Conservation (phyloP, 352 stramenopile genomes). For the Globisporangium solare region DNA sequence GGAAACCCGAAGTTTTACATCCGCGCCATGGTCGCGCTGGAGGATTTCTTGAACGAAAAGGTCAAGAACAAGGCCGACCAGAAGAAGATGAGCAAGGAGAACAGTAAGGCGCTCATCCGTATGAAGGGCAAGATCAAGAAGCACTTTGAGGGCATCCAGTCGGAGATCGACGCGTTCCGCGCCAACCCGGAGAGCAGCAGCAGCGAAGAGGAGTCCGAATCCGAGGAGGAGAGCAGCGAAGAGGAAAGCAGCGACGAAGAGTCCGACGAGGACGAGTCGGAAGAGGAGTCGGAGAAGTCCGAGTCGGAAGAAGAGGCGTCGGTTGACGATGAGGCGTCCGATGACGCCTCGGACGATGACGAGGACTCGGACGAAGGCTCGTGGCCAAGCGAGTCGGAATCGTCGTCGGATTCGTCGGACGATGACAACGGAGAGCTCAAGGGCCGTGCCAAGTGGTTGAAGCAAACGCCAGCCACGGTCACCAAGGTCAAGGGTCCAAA, state of each 20-base stretch:
- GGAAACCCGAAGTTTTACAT: constrained; percentile 93
- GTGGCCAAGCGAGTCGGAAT: constrained; percentile 58
- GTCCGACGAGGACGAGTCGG: constrained; percentile 17
- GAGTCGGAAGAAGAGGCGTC: constrained; percentile 15
- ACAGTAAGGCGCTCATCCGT: constrained; percentile 94
- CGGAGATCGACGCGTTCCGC: constrained; percentile 88
- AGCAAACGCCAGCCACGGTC: constrained; percentile 74
- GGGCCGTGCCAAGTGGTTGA: constrained; percentile 94
- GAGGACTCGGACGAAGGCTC: constrained; percentile 25
- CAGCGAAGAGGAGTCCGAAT: constrained; percentile 35
- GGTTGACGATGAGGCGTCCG: constrained; percentile 38
- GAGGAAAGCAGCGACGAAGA: constrained; percentile 33
- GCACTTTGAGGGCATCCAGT: constrained; percentile 91
- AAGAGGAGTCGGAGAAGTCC: constrained; percentile 15
- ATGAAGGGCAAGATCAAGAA: constrained; percentile 98
- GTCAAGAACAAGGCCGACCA: constrained; percentile 95
- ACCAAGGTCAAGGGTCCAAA: constrained; percentile 52
- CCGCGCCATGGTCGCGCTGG: constrained; percentile 89
- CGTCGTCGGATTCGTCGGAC: constrained; percentile 52
- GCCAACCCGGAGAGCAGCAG: constrained; percentile 83
- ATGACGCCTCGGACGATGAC: constrained; percentile 27
- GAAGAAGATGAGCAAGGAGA: constrained; percentile 96
- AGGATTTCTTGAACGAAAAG: constrained; percentile 90
- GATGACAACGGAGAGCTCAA: constrained; percentile 89
- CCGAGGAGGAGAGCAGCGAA: constrained; percentile 33